Percentiles rank a stretch among this genome's conserved stretches.
These are phyloP conservation scores for Trametes meyenii DNA, from an alignment of 768 basidiomycete species.

Conservation along the genomic window DNA sequence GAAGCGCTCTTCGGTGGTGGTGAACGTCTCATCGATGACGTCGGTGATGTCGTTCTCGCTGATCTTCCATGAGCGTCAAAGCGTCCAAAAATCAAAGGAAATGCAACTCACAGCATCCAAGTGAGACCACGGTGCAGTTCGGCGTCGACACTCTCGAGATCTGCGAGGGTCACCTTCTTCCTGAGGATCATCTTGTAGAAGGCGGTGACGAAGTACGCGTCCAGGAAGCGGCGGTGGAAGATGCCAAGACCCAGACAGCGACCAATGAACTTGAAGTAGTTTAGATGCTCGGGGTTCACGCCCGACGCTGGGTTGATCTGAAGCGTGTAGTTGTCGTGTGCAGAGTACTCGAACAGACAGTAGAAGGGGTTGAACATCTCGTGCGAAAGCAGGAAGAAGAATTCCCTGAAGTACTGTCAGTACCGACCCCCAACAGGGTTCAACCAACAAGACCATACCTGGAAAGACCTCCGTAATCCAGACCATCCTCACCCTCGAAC, in stretches of 20 bases:
- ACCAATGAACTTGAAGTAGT: slow-evolving; percentile 99
- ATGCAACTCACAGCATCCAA: slow-evolving; percentile 90
- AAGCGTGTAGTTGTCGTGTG: slow-evolving; percentile 99
- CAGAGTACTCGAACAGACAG: slow-evolving; percentile 99
- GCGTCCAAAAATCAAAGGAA: neutral
- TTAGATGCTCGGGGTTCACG: slow-evolving; percentile 98
- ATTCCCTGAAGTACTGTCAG: slow-evolving; percentile 67
- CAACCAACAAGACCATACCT: slow-evolving; percentile 50
- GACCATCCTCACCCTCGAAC: slow-evolving; percentile 98
- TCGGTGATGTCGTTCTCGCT: slow-evolving; percentile 99
- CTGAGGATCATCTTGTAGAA: slow-evolving; percentile 99
- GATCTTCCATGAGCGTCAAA: slow-evolving; percentile 23
- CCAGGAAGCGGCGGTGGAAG: slow-evolving; percentile 98
- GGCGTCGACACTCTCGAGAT: slow-evolving; percentile 95
- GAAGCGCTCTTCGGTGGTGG: slow-evolving; percentile 95
- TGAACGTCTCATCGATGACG: slow-evolving; percentile 97
- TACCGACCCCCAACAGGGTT: neutral
- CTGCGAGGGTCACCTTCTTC: slow-evolving; percentile 93
- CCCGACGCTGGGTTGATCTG: slow-evolving; percentile 99
- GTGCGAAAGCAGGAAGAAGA: slow-evolving; percentile 99
- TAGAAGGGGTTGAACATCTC: slow-evolving; percentile 99
- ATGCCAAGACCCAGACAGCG: slow-evolving; percentile 94
- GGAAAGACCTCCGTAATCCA: slow-evolving; percentile 98
- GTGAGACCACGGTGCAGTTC: slow-evolving; percentile 93
- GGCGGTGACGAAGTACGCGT: slow-evolving; percentile 98